These are phyloP conservation scores for Spirogloea muscicola DNA, from an alignment of 139 green algal genomes.

Conservation along the genomic window DNA sequence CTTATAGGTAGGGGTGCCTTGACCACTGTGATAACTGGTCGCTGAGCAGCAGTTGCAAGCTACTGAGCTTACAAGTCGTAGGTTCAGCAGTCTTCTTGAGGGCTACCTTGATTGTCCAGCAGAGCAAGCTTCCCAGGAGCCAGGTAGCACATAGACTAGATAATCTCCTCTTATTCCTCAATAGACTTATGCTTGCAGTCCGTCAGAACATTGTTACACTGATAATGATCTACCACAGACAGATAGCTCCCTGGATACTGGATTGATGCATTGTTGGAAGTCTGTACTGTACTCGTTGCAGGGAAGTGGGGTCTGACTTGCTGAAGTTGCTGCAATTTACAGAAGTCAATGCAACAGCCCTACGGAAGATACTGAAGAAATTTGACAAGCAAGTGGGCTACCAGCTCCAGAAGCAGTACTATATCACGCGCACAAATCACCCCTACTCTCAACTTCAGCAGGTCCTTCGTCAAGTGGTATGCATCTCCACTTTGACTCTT, in stretches of 20 bases:
- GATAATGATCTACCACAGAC: background rate
- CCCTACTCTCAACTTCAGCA: conserved; percentile 47
- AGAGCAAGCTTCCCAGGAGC: no score
- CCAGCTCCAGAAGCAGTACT: conserved; percentile 17
- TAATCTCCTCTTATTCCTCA: no score
- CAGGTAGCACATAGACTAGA: no score
- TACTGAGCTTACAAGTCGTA: background rate
- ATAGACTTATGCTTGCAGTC: background rate
- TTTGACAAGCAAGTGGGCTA: conserved; percentile 40
- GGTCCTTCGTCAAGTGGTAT: conserved; percentile 37
- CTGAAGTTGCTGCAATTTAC: conserved; percentile 43
- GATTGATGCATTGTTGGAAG: no score
- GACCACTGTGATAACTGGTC: no score
- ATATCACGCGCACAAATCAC: conserved; percentile 17
- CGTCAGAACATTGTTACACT: background rate
- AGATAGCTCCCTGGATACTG: no score
- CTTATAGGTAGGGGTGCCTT: no score
- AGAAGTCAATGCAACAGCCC: conserved; percentile 42
- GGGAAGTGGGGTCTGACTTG: conserved; percentile 30
- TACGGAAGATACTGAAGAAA: conserved; percentile 52
- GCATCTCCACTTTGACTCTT: background rate
- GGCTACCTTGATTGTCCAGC: background rate
- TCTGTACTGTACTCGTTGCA: conserved; percentile 18
- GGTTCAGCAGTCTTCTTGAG: background rate
- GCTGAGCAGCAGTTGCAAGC: background rate